Evolutionary conservation across 352 stramenopile species (phyloP).

Genomic region (Aphanomyces euteiches): DNA sequence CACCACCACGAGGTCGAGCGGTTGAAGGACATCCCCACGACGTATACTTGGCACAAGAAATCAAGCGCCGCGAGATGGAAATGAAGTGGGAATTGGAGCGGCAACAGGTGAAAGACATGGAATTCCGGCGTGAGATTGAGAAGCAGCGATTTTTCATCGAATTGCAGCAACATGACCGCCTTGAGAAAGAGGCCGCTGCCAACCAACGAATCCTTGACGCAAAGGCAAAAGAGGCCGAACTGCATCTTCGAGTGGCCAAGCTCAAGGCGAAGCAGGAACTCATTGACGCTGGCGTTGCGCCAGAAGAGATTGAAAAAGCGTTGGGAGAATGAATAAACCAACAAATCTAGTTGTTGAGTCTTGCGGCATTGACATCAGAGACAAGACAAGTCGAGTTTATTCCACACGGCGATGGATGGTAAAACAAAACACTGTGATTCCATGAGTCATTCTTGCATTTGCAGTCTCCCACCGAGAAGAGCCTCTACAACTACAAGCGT

Average conservation of each 20-base stretch:
- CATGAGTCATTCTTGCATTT: not conserved
- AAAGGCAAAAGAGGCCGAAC: slow-evolving; percentile 1
- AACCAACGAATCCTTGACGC: slow-evolving; percentile 6
- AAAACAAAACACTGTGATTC: not conserved
- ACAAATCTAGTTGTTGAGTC: not conserved
- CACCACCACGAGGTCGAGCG: too few species aligned
- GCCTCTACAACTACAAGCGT: not conserved
- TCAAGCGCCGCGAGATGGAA: slow-evolving; percentile 3
- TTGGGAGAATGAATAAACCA: not conserved
- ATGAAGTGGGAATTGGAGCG: not conserved
- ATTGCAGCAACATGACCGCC: slow-evolving; percentile 9
- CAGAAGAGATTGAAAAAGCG: not conserved
- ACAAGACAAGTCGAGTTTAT: not conserved
- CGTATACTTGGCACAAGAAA: slow-evolving; percentile 2
- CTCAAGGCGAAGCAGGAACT: slow-evolving; percentile 2
- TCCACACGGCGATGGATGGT: not conserved
- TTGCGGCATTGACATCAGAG: not conserved
- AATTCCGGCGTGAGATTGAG: slow-evolving; percentile 6
- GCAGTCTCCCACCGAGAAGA: not conserved
- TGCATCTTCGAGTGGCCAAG: not conserved
- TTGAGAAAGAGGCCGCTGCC: not conserved
- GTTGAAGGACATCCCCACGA: too few species aligned
- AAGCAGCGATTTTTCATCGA: slow-evolving; percentile 14
- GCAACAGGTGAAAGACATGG: slow-evolving; percentile 8
- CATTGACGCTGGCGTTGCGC: not conserved